Evolutionary conservation across 768 basidiomycete genomes (phyloP), one percentile per base, ranked within the genome.

Genomic region (Lentinula raphanica): DNA sequence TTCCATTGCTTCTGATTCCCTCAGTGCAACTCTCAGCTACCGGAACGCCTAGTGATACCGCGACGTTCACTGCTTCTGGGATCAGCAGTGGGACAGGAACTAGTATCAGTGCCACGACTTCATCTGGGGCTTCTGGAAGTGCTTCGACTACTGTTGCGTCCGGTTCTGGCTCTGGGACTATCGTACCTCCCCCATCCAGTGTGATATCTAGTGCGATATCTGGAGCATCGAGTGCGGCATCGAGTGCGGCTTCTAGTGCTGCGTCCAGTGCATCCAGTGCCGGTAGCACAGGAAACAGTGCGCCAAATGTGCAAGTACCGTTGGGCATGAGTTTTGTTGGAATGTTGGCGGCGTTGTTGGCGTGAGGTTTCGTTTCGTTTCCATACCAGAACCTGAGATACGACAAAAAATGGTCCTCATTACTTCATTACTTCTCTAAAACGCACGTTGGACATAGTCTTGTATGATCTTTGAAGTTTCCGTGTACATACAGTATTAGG

Each of bases 171-270:
- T 36, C 35, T 53, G 36, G 51, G 6, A 39, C 35, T 39, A 38
- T 35, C 67, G 27, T 48, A 28, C 25, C 27, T 13, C 46, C 46
- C 29, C 27, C 46, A 28, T 56, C 59, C 65, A 69, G 70, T 19
- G 49, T 50, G n/a, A 13, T 40, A 40, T 40, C 57, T 42, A 40
- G 36, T 13, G 11, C 27, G 42, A 46, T 28, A 61, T 63, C 64
- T 42, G 66, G 65, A 62, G 56, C 50, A 32, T 28, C 50, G 15
- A 35, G 50, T 23, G 6, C 40, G 19, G 40, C 6, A 6, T 21
- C 40, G 8, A 42, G 15, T 17, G 21, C 44, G 21, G n/a, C 44
- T 28, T 29, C 46, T 17, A 42, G 40, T 23, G 40, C 40, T 5
- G 40, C 1, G 19, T 23, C 40, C 40, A 42, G 40, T 15, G 21